Base-by-base conservation (phyloP, 2,329 filamentous ascomycete genomes). In the Parastagonospora avenae region DNA sequence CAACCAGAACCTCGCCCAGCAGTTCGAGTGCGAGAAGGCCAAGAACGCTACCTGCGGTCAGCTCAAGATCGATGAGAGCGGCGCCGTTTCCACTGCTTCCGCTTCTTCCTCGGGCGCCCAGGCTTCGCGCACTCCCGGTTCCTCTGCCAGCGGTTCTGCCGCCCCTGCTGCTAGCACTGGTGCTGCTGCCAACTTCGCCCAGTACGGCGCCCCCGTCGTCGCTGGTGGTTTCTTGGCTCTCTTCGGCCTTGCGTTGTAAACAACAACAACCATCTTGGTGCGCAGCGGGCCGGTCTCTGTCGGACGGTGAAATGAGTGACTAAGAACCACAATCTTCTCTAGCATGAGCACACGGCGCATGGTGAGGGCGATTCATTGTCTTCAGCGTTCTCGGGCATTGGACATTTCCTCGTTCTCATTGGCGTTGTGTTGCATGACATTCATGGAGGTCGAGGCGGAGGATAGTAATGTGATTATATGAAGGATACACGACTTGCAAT, bases 201-300 rank as follows among this genome's bases (percentile, higher is more conserved):
- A 72, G 42, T 81, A 81, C 66, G 80, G 82, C 43, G 81, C 80
- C 46, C 77, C 78, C 46, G 64, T 77, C 35, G 68, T 86, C 48
- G 80, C 78, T 42, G 79, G 79, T 52, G 80, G 80, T 63, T 71
- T 86, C 55, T 73, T 84, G 50, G 78, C 80, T 43, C 72, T 82
- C 47, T 82, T 86, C 64, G 83, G 82, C 56, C 68, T 86, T 55
- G 75, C 83, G 55, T 71, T 87, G 70, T 88, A 82, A 68, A 57
- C 40, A 48, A 57, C 40, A 48, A 46, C 30, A 45, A 38, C n/a
- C 40, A 31, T 51, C 32, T 24, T 53, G n/a, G 45, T 38, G 57
- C 46, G 39, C 48, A 60, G 60, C 54, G 62, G 67, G 60, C 62
- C 53, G 63, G 65, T 60, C 57, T 64, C 63, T 60, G 52, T 56